Evolutionary conservation across 495 filamentous ascomycete species (phyloP), one percentile per base, ranked within the genome.

Genomic region (Aspergillus egyptiacus): DNA sequence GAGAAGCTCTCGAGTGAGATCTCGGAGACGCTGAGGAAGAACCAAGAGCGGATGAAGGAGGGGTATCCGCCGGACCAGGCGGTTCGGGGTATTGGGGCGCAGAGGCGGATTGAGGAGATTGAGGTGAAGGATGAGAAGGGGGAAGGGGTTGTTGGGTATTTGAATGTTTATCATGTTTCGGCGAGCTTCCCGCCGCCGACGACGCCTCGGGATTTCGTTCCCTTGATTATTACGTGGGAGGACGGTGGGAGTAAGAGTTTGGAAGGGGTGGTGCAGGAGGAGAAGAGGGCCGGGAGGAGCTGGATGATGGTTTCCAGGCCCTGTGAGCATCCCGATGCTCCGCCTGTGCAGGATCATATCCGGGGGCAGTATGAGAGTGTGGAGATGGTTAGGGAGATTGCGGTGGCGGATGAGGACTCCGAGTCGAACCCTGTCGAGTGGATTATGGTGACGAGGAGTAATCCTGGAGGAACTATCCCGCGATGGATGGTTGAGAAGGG

Each of bases 381-480:
- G 18, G 91, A 96, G 63, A 77, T 96, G 46, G 87, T 97, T 44
- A 75, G 93, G 32, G 93, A 96, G 68, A 74, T 96, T 22, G 83
- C 82, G n/a, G 59, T 50, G 30, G 47, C 54, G n/a, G 48, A 40
- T 23, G 17, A 34, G n/a, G 55, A 47, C 9, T 68, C 66, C 15
- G 67, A 73, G 5, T 75, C 76, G 23, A 85, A 81, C 46, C 84
- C 85, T 0, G 81, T 96, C 11, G 91, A 96, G 64, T 97, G 91
- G 91, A 81, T 95, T 28, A 96, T 96, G 93, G 80, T 96, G 18
- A 96, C 91, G 1, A 74, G 91, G n/a, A 90, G 85, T 63, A 89
- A 96, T 55, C 91, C 91, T 0, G 91, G 93, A 18, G 93, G 91
- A 25, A 93, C 79, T 45, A 91, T 96, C 6, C 91, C 91, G 0